Evolutionary conservation across 768 basidiomycete species (phyloP).

Genomic region (Hypholoma fasciculare): DNA sequence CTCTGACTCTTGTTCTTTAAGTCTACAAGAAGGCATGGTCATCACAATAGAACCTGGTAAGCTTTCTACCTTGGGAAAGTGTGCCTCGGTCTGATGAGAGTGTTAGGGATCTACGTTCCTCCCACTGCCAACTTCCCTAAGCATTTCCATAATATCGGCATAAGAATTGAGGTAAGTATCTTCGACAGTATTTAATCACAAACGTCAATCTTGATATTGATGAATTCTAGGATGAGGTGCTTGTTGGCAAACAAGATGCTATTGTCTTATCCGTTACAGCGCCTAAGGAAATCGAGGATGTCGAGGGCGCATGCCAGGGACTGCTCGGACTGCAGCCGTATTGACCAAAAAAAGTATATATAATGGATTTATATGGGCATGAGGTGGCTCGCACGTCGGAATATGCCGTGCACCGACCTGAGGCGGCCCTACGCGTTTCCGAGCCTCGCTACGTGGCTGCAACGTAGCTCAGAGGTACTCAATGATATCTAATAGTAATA

Average conservation of each 20-base stretch:
- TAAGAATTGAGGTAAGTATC: conserved; percentile 78
- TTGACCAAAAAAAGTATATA: conserved; percentile 11
- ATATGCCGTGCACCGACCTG: too few relatives aligned
- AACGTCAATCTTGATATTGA: conserved; percentile 1
- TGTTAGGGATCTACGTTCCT: conserved; percentile 83
- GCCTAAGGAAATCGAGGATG: conserved; percentile 83
- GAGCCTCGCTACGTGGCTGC: too few relatives aligned
- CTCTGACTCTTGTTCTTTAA: not conserved
- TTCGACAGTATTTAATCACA: not conserved
- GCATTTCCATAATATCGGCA: conserved; percentile 87
- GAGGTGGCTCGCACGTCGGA: too few relatives aligned
- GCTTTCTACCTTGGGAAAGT: conserved; percentile 4
- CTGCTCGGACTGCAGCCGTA: conserved; percentile 61
- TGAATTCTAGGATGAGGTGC: conserved; percentile 62
- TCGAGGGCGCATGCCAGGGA: conserved; percentile 82
- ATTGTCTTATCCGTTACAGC: conserved; percentile 68
- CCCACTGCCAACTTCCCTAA: conserved; percentile 76
- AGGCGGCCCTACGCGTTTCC: too few relatives aligned
- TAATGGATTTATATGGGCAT: too few relatives aligned
- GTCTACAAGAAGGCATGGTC: conserved; percentile 84
- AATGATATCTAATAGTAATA: too few relatives aligned
- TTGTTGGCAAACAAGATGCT: conserved; percentile 62
- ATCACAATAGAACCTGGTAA: conserved; percentile 89
- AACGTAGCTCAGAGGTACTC: too few relatives aligned
- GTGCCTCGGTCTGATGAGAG: not conserved